Conservation (phyloP, 225 moss, liverwort and hornwort species). For the Thuidium tamariscinum region DNA sequence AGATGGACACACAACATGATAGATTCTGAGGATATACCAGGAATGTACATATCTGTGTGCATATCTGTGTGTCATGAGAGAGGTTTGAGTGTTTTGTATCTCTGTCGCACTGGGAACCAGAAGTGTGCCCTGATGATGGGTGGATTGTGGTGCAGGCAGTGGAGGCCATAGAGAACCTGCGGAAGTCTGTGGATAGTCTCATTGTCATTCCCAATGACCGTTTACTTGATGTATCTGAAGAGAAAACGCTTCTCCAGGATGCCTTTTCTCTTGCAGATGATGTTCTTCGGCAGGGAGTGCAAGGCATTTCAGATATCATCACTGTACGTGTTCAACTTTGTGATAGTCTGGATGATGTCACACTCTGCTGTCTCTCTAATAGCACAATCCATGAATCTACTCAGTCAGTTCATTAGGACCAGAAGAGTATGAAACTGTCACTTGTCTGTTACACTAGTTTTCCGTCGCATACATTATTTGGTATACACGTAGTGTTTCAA, state of each 20-base stretch:
- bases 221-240: conserved; percentile 63
- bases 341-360: background rate
- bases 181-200: conserved; percentile 73
- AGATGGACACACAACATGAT: background rate
- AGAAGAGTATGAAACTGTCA: background rate
- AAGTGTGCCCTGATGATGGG: background rate
- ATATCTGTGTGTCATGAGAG: background rate
- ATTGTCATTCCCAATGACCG: conserved; percentile 84
- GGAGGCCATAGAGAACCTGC: conserved; percentile 67
- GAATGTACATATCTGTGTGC: background rate
- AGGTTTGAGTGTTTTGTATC: background rate
- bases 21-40: background rate
- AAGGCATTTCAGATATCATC: conserved; percentile 83
- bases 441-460: background rate
- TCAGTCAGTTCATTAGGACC: background rate
- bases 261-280: conserved; percentile 83
- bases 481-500: background rate
- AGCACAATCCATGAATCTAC: background rate
- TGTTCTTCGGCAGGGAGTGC: conserved; percentile 76
- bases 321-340: conserved; percentile 25
- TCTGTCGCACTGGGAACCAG: background rate
- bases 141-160: conserved; percentile 26
- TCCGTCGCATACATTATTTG: background rate
- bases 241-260: conserved; percentile 68
- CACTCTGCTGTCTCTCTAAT: background rate